A percentile compares a stretch with the other conserved stretches of the same genome.
These are phyloP conservation scores for Candida silvicultrix DNA, from an alignment of 805 yeast species.

Conservation along the genomic window DNA sequence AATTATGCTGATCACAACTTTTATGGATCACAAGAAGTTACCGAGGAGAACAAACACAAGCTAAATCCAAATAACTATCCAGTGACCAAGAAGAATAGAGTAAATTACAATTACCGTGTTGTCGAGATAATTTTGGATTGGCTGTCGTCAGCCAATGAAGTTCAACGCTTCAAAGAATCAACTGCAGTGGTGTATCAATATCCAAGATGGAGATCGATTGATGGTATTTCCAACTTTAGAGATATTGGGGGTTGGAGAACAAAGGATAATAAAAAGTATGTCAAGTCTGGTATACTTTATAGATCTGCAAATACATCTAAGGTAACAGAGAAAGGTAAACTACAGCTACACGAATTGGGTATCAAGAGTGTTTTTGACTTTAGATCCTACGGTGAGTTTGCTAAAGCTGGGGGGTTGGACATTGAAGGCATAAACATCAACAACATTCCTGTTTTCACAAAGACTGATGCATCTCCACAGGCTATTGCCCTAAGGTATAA, in stretches of 20 bases:
- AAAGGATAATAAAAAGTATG: slow-evolving; percentile 29
- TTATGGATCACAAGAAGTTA: slow-evolving; percentile 42
- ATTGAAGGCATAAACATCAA: slow-evolving; percentile 39
- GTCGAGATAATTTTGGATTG: slow-evolving; percentile 42
- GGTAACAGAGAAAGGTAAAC: slow-evolving; percentile 48
- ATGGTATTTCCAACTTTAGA: slow-evolving; percentile 68
- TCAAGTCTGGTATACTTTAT: slow-evolving; percentile 47
- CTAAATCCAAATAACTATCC: slow-evolving; percentile 37
- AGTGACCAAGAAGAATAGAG: slow-evolving; percentile 34
- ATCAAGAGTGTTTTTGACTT: slow-evolving; percentile 60
- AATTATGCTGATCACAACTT: slow-evolving; percentile 78
- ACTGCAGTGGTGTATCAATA: slow-evolving; percentile 30
- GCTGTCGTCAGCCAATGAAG: slow-evolving; percentile 40
- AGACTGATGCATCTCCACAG: slow-evolving; percentile 56
- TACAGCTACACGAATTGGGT: slow-evolving; percentile 28
- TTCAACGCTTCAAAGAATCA: slow-evolving; percentile 41
- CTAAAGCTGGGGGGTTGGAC: slow-evolving; percentile 36
- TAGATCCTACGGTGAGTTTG: slow-evolving; percentile 53
- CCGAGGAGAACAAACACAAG: slow-evolving; percentile 24
- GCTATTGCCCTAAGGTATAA: slow-evolving; percentile 50
- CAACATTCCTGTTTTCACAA: slow-evolving; percentile 51
- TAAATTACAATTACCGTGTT: slow-evolving; percentile 56
- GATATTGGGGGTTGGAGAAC: slow-evolving; percentile 74
- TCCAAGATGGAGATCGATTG: slow-evolving; percentile 55
- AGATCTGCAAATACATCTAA: slow-evolving; percentile 58